These are phyloP conservation scores for Acrodontium crateriforme DNA, from an alignment of 2,329 filamentous ascomycete species.

Conservation along the genomic window DNA sequence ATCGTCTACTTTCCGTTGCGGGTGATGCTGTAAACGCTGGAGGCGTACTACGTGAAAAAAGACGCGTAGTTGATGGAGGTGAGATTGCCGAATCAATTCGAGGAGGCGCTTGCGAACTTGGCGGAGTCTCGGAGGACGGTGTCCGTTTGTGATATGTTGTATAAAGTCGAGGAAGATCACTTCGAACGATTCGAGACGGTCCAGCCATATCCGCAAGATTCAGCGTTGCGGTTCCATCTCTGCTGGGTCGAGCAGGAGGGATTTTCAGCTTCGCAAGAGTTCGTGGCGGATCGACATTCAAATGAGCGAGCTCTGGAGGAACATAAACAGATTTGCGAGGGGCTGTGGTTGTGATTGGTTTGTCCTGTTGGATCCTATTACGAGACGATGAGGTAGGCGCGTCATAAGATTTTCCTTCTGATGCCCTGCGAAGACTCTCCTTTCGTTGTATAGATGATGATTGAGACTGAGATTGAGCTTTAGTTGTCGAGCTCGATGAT, in stretches of 20 bases:
- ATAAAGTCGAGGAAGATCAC: constrained; percentile 37
- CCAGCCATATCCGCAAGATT: constrained; percentile 30
- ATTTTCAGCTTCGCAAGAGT: too few species aligned
- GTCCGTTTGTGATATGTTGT: constrained; percentile 37
- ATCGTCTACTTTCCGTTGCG: constrained; percentile 3
- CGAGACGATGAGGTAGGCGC: constrained; percentile 9
- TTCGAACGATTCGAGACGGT: constrained; percentile 41
- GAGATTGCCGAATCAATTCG: constrained; percentile 21
- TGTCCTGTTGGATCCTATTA: constrained; percentile 4
- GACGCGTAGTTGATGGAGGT: constrained; percentile 12
- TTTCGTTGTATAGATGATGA: background rate
- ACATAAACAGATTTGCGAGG: constrained; percentile 5
- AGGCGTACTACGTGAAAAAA: constrained; percentile 8
- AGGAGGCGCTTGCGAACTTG: constrained; percentile 18
- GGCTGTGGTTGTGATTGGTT: background rate
- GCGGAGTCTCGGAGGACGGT: constrained; percentile 32
- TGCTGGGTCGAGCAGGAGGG: constrained; percentile 30
- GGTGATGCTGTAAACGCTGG: constrained; percentile 8
- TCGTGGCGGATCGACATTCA: constrained; percentile 47
- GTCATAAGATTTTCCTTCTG: background rate
- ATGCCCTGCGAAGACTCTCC: background rate
- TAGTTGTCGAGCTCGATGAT: constrained; percentile 43
- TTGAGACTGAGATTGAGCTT: constrained; percentile 8
- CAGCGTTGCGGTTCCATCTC: constrained; percentile 32
- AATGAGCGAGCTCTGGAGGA: constrained; percentile 32